Evolutionary conservation across 2,329 filamentous ascomycete genomes (phyloP).

Genomic region (Zymoseptoria tritici): DNA sequence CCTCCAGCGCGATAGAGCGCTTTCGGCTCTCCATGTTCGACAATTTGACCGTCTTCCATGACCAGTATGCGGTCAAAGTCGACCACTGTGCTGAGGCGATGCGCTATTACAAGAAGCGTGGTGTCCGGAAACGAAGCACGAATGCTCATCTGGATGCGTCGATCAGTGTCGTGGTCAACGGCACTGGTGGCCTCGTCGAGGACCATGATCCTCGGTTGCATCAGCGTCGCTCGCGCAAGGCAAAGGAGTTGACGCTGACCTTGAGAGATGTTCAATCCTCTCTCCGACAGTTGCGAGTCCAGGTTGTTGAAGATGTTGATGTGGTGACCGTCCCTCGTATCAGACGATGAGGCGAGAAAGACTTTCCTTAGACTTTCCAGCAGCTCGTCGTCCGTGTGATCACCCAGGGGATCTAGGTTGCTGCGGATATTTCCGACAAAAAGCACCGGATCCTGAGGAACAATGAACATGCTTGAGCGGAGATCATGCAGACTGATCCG

Average conservation of each 20-base stretch:
- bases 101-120: constrained; percentile 25
- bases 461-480: constrained; percentile 68
- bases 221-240: constrained; percentile 75
- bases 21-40: constrained; percentile 20
- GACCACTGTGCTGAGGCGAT: constrained; percentile 2
- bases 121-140: constrained; percentile 9
- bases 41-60: constrained; percentile 18
- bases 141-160: constrained; percentile 63
- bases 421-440: constrained; percentile 46
- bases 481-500: constrained; percentile 63
- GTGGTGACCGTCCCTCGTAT: too few species aligned
- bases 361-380: too few species aligned
- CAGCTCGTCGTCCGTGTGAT: constrained; percentile 62
- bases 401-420: constrained; percentile 70
- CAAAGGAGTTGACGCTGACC: constrained; percentile 90
- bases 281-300: constrained; percentile 75
- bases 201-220: constrained; percentile 74
- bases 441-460: constrained; percentile 68
- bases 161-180: constrained; percentile 79
- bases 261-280: constrained; percentile 85
- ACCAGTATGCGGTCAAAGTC: constrained; percentile 9
- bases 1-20: constrained; percentile 1
- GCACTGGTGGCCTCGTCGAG: constrained; percentile 66
- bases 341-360: too few species aligned
- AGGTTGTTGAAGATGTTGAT: constrained; percentile 43